A percentile compares a stretch with the other conserved stretches of the same genome.
phyloP scores from a whole-genome alignment of 73 alveolate species.

The Paraurostyla sp. region DNA sequence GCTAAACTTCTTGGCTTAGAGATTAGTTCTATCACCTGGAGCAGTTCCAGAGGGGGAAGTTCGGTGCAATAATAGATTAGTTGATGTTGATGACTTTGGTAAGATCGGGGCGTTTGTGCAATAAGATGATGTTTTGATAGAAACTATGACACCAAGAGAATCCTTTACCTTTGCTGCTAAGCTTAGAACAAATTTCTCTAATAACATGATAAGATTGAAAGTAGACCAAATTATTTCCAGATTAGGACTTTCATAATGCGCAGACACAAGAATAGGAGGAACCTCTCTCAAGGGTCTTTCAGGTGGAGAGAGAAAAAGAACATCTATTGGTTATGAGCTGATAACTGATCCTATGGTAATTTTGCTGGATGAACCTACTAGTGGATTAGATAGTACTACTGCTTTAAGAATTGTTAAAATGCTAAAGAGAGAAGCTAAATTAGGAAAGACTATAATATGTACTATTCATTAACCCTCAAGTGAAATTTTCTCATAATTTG shows the following conservation, averaged over 20 bases:
- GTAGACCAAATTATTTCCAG: slow-evolving; percentile 53
- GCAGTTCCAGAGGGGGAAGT: slow-evolving; percentile 54
- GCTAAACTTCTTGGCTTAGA: slow-evolving; percentile 66
- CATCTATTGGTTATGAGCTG: too few species aligned
- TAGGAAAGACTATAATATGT: slow-evolving; percentile 56
- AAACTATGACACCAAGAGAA: slow-evolving; percentile 74
- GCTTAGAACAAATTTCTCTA: slow-evolving; percentile 52
- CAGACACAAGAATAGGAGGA: slow-evolving; percentile 76
- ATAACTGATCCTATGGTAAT: too few species aligned
- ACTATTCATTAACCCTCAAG: slow-evolving; percentile 75
- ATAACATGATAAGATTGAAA: not conserved
- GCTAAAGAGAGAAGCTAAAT: slow-evolving; percentile 55
- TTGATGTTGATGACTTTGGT: slow-evolving; percentile 54
- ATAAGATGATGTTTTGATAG: slow-evolving; percentile 65
- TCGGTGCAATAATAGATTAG: slow-evolving; percentile 47
- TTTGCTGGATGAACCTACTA: too few species aligned
- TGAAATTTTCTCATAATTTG: slow-evolving; percentile 58
- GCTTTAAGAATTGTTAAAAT: slow-evolving; percentile 58
- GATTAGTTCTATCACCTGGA: slow-evolving; percentile 57
- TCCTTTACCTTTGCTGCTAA: slow-evolving; percentile 68
- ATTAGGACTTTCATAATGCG: slow-evolving; percentile 64
- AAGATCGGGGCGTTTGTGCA: slow-evolving; percentile 70
- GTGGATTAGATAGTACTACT: slow-evolving; percentile 70
- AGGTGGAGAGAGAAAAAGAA: too few species aligned
- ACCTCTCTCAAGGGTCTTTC: slow-evolving; percentile 72